Base-by-base conservation (phyloP, 106 monocot genomes). In the Alisma plantagoaquatica region DNA sequence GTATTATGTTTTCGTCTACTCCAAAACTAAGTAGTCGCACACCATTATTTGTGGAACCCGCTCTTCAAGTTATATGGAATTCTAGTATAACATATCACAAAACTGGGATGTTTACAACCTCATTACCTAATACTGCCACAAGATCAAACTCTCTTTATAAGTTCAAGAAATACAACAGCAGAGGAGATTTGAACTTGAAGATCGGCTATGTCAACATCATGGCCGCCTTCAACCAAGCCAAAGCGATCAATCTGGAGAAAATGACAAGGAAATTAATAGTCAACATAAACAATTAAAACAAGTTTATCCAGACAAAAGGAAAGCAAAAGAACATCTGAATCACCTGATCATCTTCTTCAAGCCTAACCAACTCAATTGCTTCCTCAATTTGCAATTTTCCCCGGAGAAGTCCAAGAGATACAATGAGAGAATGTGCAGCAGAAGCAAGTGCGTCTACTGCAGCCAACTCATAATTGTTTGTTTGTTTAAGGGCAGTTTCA, bases 121-220 rank as follows among this genome's bases (percentile, higher is more conserved):
- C n/a, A n/a, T n/a, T n/a, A n/a, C n/a, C n/a, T n/a, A n/a, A n/a
- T 38, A 38, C 35, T 38, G 35, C 35, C 5, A 38, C 14, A 6
- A 38, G 14, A 38, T 38, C 35, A 38, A 38, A 38, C 29, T 48
- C 24, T 54, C 60, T 63, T 55, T 31, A 83, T 81, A 53, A 98
- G 73, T 10, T 69, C 57, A 44, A 98, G 50, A 69, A 98, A 79
- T 4, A 90, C 98, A 72, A 59, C 73, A 56, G 98, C 98, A 54
- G 85, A 82, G 21, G 89, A 85, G 6, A 98, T 77, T 54, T 98
- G 98, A 55, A 86, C 89, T 48, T 77, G 64, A 53, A 98, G 84
- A 56, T 98, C 89, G 11, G 85, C 98, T 76, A 98, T 82, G 81
- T 98, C 89, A 66, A 98, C 74, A 65, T 98, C 98, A 82, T 98